Base-by-base conservation (phyloP, 2,329 filamentous ascomycete species). In the Sclerotinia sclerotiorum region DNA sequence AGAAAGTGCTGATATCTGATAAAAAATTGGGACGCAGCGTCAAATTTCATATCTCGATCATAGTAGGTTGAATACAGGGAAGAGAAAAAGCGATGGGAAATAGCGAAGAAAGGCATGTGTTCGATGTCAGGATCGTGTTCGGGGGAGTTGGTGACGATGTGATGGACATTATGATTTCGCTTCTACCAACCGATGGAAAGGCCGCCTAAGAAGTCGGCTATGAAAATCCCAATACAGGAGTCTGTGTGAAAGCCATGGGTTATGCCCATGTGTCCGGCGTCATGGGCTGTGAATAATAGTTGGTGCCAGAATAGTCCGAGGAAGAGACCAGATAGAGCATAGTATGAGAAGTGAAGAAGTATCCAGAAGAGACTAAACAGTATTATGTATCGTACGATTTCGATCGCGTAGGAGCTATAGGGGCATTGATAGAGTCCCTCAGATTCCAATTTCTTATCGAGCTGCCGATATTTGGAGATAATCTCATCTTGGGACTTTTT, bases 131-230 rank as follows among this genome's bases (percentile, higher is more conserved):
- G 94, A 77, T 98, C 94, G 77, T 98, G 94, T 79, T 97, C 94
- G 19, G 94, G 92, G 54, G 90, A 90, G 78, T 98, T 98, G 19
- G 94, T 98, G 64, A 97, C 90, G 73, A 98, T 93, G 77, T 98
- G 94, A 78, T 98, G 94, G 11, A 97, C 93, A 76, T 98, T 98
- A 80, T 98, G 94, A 77, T 89, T 97, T 70, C 88, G 86, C 80
- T 98, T 98, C 94, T 94, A 99, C 95, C 95, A 98, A 51, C 94
- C 92, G 66, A 97, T 81, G 29, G 93, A 97, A 39, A 99, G 81
- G 0, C 95, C 95, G 49, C 95, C 95, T 21, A 95, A 82, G 74
- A 90, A 98, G 78, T 97, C 90, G 65, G 94, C 93, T 74, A 97
- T 90, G 72, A 97, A 81, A 75, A 98, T 97, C 60, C 93, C 94